Percentiles rank a stretch among this genome's conserved stretches.
phyloP scores from a whole-genome alignment of 306 rosid genomes.

The Ormosia semicastrata region DNA sequence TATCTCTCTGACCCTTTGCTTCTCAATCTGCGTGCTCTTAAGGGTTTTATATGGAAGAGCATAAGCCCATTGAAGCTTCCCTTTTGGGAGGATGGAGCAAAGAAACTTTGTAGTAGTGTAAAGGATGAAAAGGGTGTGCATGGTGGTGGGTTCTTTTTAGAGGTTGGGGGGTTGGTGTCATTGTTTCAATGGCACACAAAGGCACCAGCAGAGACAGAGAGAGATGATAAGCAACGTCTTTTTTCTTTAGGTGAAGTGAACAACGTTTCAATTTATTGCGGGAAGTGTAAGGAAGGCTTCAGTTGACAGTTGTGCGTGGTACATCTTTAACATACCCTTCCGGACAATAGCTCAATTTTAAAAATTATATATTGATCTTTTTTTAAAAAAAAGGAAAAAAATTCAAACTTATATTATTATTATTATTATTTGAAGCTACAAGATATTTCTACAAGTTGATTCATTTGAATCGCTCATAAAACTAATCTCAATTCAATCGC shows the following conservation, averaged over 20 bases:
- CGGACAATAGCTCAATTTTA: not conserved
- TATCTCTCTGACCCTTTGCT: slow-evolving; percentile 21
- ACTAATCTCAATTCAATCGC: no score
- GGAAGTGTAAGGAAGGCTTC: slow-evolving; percentile 54
- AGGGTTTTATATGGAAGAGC: slow-evolving; percentile 46
- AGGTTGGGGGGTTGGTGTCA: slow-evolving; percentile 77
- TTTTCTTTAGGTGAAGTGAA: slow-evolving; percentile 7
- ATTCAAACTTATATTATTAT: no score
- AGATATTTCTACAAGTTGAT: no score
- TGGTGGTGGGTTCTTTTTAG: slow-evolving; percentile 49
- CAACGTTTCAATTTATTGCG: slow-evolving; percentile 46
- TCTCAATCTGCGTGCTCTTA: slow-evolving; percentile 4
- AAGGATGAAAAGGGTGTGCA: slow-evolving; percentile 25
- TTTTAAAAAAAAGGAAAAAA: no score
- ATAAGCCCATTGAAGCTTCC: slow-evolving; percentile 19
- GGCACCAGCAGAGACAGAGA: slow-evolving; percentile 16
- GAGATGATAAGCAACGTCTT: slow-evolving; percentile 49
- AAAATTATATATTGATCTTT: not conserved
- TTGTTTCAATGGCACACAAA: slow-evolving; percentile 19
- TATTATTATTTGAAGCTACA: no score
- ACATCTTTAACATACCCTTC: slow-evolving; percentile 32
- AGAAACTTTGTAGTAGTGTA: slow-evolving; percentile 22
- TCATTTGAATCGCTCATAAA: no score
- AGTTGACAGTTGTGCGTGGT: slow-evolving; percentile 45
- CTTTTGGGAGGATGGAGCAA: not conserved